Base-by-base conservation (phyloP, 1,139 yeast genomes). In the Magnusiomyces fungicola region DNA sequence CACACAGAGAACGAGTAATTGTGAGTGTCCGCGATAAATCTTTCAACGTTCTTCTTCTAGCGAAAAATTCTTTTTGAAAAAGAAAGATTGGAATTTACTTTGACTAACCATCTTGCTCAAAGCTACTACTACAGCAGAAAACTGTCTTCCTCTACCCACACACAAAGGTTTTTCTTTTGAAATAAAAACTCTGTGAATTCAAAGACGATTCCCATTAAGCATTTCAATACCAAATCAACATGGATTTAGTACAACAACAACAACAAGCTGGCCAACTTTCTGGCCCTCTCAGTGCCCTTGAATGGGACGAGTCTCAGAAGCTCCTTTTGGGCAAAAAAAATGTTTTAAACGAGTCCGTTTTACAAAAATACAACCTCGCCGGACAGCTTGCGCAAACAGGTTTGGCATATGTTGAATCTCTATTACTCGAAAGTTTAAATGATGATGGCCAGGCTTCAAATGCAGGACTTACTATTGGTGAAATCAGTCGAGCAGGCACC, bases 321-420 rank as follows among this genome's bases (percentile, higher is more conserved):
- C 71, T 82, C 58, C 76, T 88, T 57, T 74, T 88, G 59, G 82
- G 80, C 60, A 83, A 83, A 59, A 86, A 80, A 67, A 88, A 88
- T 66, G 74, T 79, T 48, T 74, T 88, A 55, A 74, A 72, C 57
- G 82, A 75, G 36, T 57, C 74, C 16, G 81, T 83, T 18, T 64
- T 87, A 45, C 90, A 83, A 58, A 90, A 89, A 69, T 89, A 90
- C 69, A 77, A 95, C 65, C 74, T 81, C 47, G 96, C 96, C 7
- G 97, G 96, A 42, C 90, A 86, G 68, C 81, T 90, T 59, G 73
- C 94, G n/a, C 97, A 89, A 69, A 83, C 96, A 19, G 86, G 89
- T 48, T 72, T 90, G 58, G 72, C 76, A 53, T 83, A 84, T 63
- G 70, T 86, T 50, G 72, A 78, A 40, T 73, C 77, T 50, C 75